Evolutionary conservation across 2,329 filamentous ascomycete genomes (phyloP), one percentile per base, ranked within the genome.

Genomic region (Xylariaceae sp.): DNA sequence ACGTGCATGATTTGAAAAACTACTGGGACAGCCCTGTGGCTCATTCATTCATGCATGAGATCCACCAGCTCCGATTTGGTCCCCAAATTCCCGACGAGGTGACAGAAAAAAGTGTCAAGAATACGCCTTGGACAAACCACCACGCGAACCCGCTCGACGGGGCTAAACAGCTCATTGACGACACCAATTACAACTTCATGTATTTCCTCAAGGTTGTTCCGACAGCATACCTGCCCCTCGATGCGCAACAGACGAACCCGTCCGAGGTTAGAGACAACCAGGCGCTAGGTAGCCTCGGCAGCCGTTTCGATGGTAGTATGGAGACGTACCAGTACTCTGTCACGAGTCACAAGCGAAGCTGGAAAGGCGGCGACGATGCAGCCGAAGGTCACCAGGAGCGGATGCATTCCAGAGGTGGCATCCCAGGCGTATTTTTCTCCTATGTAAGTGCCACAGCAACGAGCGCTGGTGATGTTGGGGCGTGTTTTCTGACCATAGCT

Each of bases 171-270:
- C 74, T 79, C 50, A 95, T 90, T 2, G 76, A 81, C 37, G 91
- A 96, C 67, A 83, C 89, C 63, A 88, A 88, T 61, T 96, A 81
- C 79, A 99, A 96, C 77, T 99, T 86, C 73, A 96, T 97, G 90
- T 99, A 99, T 78, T 99, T 99, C 73, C 80, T 99, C 73, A 99
- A 99, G 79, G 94, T 99, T 54, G 94, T 99, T 34, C 90, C 89
- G 2, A 99, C 94, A 1, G 92, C 91, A 1, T 99, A 97, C 71
- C 80, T 97, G 30, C 91, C 94, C 2, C 80, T 99, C 1, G 91
- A 91, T 60, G 95, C 90, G 68, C 83, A 84, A 65, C 79, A 78
- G 56, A 72, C 74, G 67, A 65, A 43, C 65, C 71, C 54, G 67
- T 70, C 50, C 62, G 19, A 64, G 39, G 61, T 67, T 4, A 62